Evolutionary conservation across 192 early-diverging fungal genomes (phyloP), one percentile per base, ranked within the genome.

Genomic region (Physocladia obscura): DNA sequence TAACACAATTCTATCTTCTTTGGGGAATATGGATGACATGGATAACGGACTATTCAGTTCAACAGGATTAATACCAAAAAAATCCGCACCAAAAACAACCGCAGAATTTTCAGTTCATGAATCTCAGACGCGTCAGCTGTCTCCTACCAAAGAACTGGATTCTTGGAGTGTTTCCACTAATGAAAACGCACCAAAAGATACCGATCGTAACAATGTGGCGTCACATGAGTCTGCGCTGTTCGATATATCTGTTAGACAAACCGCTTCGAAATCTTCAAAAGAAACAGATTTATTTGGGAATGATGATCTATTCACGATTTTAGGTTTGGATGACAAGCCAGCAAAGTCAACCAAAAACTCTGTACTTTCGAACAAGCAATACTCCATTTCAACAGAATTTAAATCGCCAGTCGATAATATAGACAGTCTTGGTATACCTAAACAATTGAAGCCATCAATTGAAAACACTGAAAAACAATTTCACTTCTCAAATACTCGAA

Each of bases 1-100:
- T 22, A 34, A 34, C 13, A 32, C 26, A 36, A 15, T 65, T 27
- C 37, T 62, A 19, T 62, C 60, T 5, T 48, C 39, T 51, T 8
- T 65, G 13, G 63, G 49, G 4, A 49, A 65, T 36, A 65, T 65
- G 63, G 63, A 65, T 39, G 63, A 65, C 22, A 65, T 65, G 63
- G 63, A 65, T 34, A 32, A 52, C 32, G 63, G 63, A n/a, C 49
- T 65, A 30, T 65, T 65, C 48, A 32, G 34, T 19, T 26, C 22
- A 6, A 62, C 60, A 19, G 60, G 60, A 27, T 27, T 62, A 19
- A 44, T 62, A 11, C 26, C n/a, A 35, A 65, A 52, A 32, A 65
- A 52, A 34, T 8, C 61, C 38, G 30, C 61, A 17, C 11, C 19
- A 17, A 60, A 36, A 29, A 49, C 8, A 8, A 17, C 39, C 24